A percentile compares a stretch with the other conserved stretches of the same genome.
Conservation (phyloP, 1,284 basidiomycete species). For the Malassezia dermatis region DNA sequence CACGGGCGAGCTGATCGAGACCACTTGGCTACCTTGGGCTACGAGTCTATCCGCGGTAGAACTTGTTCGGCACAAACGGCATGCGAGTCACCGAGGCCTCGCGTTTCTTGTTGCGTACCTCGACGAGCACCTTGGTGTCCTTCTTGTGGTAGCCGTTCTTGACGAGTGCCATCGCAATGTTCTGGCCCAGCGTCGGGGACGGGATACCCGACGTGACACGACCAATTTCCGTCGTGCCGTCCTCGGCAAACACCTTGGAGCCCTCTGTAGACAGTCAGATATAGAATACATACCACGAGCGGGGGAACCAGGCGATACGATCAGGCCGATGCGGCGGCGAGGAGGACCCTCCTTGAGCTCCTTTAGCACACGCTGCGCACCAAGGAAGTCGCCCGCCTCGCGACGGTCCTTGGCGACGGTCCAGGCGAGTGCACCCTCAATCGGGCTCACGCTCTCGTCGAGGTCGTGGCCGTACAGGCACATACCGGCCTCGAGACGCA, state of each 20-base stretch:
- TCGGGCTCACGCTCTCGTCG: conserved; percentile 71
- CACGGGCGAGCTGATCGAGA: too few relatives aligned
- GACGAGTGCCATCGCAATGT: conserved; percentile 95
- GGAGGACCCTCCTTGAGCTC: conserved; percentile 67
- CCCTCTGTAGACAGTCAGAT: conserved; percentile 54
- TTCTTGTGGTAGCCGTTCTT: conserved; percentile 71
- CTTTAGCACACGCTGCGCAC: conserved; percentile 63
- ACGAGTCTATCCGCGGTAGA: conserved; percentile 30
- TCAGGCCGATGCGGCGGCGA: conserved; percentile 69
- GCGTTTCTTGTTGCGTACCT: conserved; percentile 65
- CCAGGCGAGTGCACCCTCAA: conserved; percentile 81
- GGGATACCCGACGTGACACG: conserved; percentile 91
- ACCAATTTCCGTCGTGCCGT: conserved; percentile 50
- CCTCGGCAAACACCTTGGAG: conserved; percentile 60
- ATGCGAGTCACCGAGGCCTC: conserved; percentile 63
- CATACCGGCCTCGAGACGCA: conserved; percentile 93
- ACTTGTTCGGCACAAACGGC: conserved; percentile 60
- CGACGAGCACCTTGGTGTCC: conserved; percentile 68
- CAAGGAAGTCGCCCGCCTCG: conserved; percentile 63
- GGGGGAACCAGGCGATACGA: conserved; percentile 63
- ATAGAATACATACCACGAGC: conserved; percentile 53
- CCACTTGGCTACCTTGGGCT: too few relatives aligned
- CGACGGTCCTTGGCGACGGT: conserved; percentile 81
- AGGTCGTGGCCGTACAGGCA: conserved; percentile 92
- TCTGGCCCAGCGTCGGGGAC: conserved; percentile 74